These are phyloP conservation scores for Acacia pycnantha DNA, from an alignment of 331 rosid genomes.

Conservation along the genomic window DNA sequence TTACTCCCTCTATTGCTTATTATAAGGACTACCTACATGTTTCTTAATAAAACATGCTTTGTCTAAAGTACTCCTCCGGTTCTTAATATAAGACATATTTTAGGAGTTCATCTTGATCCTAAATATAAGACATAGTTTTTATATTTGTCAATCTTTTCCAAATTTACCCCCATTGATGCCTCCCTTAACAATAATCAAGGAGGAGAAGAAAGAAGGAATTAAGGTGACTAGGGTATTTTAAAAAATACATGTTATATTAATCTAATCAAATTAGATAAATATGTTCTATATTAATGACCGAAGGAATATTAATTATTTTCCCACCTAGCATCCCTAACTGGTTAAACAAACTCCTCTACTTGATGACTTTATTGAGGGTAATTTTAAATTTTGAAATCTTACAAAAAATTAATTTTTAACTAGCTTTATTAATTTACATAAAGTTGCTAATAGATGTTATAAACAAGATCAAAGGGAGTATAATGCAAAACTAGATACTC, in stretches of 20 bases:
- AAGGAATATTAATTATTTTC: background rate
- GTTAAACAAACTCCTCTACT: background rate
- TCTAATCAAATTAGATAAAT: no score
- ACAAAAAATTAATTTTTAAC: background rate
- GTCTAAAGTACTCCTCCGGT: background rate
- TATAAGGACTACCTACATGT: background rate
- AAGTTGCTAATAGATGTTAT: background rate
- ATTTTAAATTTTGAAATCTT: background rate
- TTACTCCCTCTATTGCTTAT: background rate
- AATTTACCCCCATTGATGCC: no score
- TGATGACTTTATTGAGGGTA: background rate
- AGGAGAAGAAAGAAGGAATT: no score
- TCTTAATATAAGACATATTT: no score
- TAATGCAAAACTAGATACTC: conserved; percentile 42
- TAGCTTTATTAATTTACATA: background rate
- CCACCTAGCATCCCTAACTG: background rate
- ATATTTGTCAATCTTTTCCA: no score
- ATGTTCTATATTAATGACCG: no score
- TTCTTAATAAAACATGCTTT: background rate
- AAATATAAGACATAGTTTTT: no score
- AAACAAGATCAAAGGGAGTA: background rate
- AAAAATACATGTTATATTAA: no score
- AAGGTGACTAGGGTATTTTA: no score
- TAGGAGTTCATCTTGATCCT: no score
- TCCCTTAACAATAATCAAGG: no score